Conservation (phyloP, 2,329 filamentous ascomycete species). For the Fusarium domesticum region DNA sequence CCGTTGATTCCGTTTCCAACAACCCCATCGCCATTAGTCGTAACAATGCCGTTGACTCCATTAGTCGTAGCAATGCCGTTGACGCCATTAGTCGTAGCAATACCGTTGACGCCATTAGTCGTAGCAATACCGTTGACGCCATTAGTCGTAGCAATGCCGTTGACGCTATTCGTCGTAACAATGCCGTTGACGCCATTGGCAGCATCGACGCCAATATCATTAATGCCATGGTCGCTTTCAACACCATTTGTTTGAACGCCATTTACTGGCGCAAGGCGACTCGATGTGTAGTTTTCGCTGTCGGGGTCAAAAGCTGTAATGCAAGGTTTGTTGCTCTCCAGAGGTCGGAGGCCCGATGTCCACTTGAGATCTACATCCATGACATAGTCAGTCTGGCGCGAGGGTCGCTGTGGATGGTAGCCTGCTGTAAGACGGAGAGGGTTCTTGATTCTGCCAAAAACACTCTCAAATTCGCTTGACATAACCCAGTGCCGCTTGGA, state of each 20-base stretch:
- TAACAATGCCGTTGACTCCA: constrained; percentile 2
- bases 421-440: constrained; percentile 30
- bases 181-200: constrained; percentile 4
- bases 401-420: constrained; percentile 23
- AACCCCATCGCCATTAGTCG: too few species aligned
- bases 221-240: constrained; percentile 11
- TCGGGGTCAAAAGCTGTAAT: constrained; percentile 43
- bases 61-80: constrained; percentile 8
- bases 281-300: constrained; percentile 24
- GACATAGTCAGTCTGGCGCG: constrained; percentile 42
- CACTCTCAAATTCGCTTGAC: constrained; percentile 39
- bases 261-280: constrained; percentile 20
- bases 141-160: constrained; percentile 15
- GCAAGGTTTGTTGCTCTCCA: constrained; percentile 43
- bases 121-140: constrained; percentile 10
- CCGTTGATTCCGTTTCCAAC: constrained; percentile 15
- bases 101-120: constrained; percentile 11
- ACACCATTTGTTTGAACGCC: constrained; percentile 17
- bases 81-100: constrained; percentile 7
- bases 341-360: constrained; percentile 40
- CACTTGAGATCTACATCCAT: constrained; percentile 50
- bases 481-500: constrained; percentile 38
- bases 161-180: neutral
- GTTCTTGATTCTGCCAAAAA: constrained; percentile 43
- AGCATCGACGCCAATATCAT: constrained; percentile 9